Percentiles rank a stretch among this genome's conserved stretches.
phyloP scores from a whole-genome alignment of 345 rosid genomes.

The Eucalyptus cloeziana region DNA sequence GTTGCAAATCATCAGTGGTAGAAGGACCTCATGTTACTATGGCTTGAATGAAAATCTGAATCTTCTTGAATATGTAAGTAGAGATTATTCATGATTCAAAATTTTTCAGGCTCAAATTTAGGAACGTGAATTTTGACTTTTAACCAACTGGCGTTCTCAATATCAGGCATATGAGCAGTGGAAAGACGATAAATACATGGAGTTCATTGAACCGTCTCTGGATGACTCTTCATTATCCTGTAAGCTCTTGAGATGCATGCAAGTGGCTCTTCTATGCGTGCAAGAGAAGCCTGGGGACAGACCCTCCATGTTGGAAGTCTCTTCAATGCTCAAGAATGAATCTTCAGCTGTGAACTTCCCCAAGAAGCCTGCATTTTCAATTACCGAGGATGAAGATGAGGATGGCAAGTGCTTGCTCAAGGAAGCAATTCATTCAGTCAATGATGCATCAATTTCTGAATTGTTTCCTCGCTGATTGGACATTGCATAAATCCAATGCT shows the following conservation, averaged over 20 bases:
- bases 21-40: constrained; percentile 10
- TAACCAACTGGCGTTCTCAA: neutral
- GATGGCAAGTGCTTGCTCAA: neutral
- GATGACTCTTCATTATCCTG: constrained; percentile 6
- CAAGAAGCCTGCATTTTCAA: constrained; percentile 20
- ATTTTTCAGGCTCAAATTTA: neutral
- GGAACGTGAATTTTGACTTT: neutral
- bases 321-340: constrained; percentile 2
- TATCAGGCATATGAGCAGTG: constrained; percentile 13
- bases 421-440: constrained; percentile 2
- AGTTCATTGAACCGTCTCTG: constrained; percentile 5
- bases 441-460: constrained; percentile 6
- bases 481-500: neutral
- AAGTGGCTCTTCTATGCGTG: constrained; percentile 16
- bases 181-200: constrained; percentile 1
- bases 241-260: constrained; percentile 9
- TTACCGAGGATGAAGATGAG: neutral
- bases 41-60: constrained; percentile 12
- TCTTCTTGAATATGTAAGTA: constrained; percentile 26
- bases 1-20: constrained; percentile 34
- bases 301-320: constrained; percentile 19
- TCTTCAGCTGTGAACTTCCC: neutral
- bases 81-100: neutral
- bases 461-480: constrained; percentile 9
- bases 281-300: constrained; percentile 9